Evolutionary conservation across 768 basidiomycete species (phyloP).

Genomic region (Holtermanniella nyarrowii): DNA sequence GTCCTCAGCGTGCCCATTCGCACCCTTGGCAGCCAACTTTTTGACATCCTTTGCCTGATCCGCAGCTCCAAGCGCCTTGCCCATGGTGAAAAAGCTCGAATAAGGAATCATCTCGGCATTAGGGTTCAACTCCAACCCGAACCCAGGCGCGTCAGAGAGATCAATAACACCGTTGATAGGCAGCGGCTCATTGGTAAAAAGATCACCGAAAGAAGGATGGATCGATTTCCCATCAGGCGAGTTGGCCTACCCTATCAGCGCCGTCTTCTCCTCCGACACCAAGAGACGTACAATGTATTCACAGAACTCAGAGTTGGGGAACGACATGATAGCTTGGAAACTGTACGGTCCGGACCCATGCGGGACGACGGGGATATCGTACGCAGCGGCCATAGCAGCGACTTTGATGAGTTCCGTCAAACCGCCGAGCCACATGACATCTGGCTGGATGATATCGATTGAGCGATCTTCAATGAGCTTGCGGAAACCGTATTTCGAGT

Average conservation of each 20-base stretch:
- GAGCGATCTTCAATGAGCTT: slow-evolving; percentile 42
- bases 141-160: slow-evolving; percentile 42
- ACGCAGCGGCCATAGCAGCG: slow-evolving; percentile 40
- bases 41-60: slow-evolving; percentile 14
- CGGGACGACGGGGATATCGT: slow-evolving; percentile 48
- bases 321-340: slow-evolving; percentile 46
- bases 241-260: slow-evolving; percentile 34
- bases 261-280: not conserved
- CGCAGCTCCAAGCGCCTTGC: slow-evolving; percentile 18
- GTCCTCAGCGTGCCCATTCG: not conserved
- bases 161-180: slow-evolving; percentile 43
- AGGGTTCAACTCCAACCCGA: slow-evolving; percentile 45
- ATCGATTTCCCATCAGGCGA: slow-evolving; percentile 44
- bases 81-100: slow-evolving; percentile 22
- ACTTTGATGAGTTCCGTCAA: slow-evolving; percentile 42
- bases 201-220: slow-evolving; percentile 44
- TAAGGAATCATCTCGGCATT: slow-evolving; percentile 39
- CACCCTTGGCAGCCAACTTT: not conserved
- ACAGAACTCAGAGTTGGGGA: slow-evolving; percentile 42
- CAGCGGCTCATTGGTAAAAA: slow-evolving; percentile 45
- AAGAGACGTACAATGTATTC: slow-evolving; percentile 31
- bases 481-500: slow-evolving; percentile 41
- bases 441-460: slow-evolving; percentile 43
- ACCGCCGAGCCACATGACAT: slow-evolving; percentile 43
- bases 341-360: slow-evolving; percentile 48